A percentile compares a stretch with the other conserved stretches of the same genome.
These are phyloP conservation scores for Lactifluus hygrophoroides DNA, from an alignment of 768 basidiomycete genomes.

Conservation along the genomic window DNA sequence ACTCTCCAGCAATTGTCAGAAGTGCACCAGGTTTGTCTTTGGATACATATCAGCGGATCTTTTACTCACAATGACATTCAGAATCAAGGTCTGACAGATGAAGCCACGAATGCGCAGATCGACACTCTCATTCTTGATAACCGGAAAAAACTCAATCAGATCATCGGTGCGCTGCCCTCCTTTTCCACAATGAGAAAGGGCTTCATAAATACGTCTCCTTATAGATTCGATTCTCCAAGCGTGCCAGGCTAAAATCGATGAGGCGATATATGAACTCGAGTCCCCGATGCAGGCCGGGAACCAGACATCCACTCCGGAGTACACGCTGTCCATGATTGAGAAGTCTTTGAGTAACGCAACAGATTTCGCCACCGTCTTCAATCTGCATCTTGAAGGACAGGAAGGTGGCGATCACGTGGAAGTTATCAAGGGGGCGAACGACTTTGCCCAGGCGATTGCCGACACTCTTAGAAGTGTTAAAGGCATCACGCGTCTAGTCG, in stretches of 20 bases:
- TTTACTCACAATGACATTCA: conserved; percentile 27
- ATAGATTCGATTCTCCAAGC: conserved; percentile 93
- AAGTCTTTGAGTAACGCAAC: conserved; percentile 91
- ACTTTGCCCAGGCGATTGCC: conserved; percentile 85
- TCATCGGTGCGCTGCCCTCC: conserved; percentile 61
- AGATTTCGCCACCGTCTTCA: conserved; percentile 93
- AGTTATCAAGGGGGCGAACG: conserved; percentile 96
- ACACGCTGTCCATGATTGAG: conserved; percentile 97
- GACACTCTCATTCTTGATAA: conserved; percentile 95
- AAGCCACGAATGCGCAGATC: conserved; percentile 93
- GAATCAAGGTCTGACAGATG: conserved; percentile 78
- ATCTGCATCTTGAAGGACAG: conserved; percentile 81
- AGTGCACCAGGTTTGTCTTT: conserved; percentile 59
- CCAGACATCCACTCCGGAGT: conserved; percentile 95
- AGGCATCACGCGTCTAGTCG: conserved; percentile 87
- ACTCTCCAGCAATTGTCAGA: conserved; percentile 85
- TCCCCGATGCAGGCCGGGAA: conserved; percentile 93
- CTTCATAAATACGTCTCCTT: not conserved
- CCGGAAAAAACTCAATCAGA: conserved; percentile 94
- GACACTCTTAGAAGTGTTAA: conserved; percentile 93
- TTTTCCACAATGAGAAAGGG: not conserved
- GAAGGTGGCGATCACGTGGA: conserved; percentile 92
- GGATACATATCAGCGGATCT: not conserved
- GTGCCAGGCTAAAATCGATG: conserved; percentile 95
- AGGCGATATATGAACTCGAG: conserved; percentile 95